These are phyloP conservation scores for Flaveria linearis DNA, from an alignment of 129 eudicot genomes.

Conservation along the genomic window DNA sequence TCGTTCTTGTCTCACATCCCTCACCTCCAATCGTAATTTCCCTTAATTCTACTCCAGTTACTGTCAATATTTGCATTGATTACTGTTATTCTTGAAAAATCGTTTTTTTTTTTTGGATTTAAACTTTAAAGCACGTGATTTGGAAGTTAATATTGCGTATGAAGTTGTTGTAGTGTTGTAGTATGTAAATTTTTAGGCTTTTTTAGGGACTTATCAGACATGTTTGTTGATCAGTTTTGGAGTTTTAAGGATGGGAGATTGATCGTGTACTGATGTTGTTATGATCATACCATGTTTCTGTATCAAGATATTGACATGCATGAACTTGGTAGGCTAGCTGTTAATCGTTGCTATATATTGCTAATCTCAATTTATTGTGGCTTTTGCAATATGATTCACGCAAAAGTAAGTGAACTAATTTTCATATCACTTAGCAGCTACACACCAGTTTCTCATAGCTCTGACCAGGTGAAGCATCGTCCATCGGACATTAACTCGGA, in stretches of 20 bases:
- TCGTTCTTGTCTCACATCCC: conserved; percentile 76
- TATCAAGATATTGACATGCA: not conserved
- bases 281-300: not conserved
- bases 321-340: not conserved
- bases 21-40: conserved; percentile 58
- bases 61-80: not conserved
- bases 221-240: not conserved
- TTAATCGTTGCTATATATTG: too few relatives aligned
- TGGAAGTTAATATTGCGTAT: not conserved
- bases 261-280: too few relatives aligned
- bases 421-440: too few relatives aligned
- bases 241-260: not conserved
- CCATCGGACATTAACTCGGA: too few relatives aligned
- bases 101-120: not conserved
- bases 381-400: too few relatives aligned
- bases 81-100: not conserved
- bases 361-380: too few relatives aligned
- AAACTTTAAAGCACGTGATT: conserved; percentile 6
- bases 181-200: too few relatives aligned
- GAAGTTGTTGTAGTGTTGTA: too few relatives aligned
- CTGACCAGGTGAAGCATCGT: too few relatives aligned
- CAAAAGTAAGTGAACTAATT: too few relatives aligned
- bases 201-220: too few relatives aligned
- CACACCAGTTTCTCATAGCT: too few relatives aligned
- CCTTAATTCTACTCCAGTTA: conserved; percentile 12